Evolutionary conservation across 2,329 filamentous ascomycete genomes (phyloP).

Genomic region (Beauveria brongniartii): DNA sequence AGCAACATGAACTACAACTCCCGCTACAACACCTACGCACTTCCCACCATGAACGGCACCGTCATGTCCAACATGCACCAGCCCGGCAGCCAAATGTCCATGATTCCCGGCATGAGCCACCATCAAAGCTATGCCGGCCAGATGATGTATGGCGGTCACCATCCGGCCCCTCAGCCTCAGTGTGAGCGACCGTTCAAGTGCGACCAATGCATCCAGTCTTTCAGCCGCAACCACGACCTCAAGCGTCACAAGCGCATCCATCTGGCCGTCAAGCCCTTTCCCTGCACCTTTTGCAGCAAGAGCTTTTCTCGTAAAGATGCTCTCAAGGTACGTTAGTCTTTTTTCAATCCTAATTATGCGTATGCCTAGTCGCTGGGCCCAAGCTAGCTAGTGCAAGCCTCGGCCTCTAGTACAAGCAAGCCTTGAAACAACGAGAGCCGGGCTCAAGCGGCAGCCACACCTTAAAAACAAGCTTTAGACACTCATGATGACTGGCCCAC

Average conservation of each 20-base stretch:
- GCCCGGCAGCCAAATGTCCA: constrained; percentile 61
- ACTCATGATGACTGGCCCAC: not conserved
- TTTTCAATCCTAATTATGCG: not conserved
- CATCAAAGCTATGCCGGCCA: constrained; percentile 48
- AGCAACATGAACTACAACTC: constrained; percentile 7
- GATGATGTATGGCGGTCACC: constrained; percentile 47
- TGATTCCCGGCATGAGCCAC: constrained; percentile 54
- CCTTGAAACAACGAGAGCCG: not conserved
- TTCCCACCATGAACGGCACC: constrained; percentile 57
- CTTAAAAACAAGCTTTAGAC: not conserved
- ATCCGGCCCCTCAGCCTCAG: constrained; percentile 38
- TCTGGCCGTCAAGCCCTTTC: constrained; percentile 89
- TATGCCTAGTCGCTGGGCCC: not conserved
- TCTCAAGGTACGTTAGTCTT: constrained; percentile 63
- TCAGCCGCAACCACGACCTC: constrained; percentile 92
- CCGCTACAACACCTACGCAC: constrained; percentile 36
- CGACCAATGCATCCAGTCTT: constrained; percentile 84
- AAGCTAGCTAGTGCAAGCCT: not conserved
- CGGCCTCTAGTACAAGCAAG: not conserved
- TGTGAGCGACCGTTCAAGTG: constrained; percentile 92
- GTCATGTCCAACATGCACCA: constrained; percentile 74
- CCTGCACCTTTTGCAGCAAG: constrained; percentile 86
- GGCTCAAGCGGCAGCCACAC: not conserved
- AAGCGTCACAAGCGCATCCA: constrained; percentile 96
- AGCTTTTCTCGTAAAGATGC: constrained; percentile 96